Percentiles rank a stretch among this genome's conserved stretches.
Conservation (phyloP, 352 stramenopile species). For the Ophiocytium majus region DNA sequence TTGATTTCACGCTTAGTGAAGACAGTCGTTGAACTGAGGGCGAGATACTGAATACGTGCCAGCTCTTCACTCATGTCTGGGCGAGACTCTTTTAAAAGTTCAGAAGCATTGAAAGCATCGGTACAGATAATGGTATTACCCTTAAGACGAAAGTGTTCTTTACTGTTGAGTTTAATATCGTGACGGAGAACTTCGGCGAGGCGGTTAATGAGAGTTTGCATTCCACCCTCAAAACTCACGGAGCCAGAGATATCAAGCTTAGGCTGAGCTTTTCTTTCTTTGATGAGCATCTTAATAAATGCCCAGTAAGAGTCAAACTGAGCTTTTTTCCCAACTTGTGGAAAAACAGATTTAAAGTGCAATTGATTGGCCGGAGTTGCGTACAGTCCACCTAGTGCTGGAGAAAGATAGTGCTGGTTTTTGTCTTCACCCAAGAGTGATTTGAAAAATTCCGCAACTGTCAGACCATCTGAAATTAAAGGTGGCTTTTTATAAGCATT, state of each 20-base stretch:
- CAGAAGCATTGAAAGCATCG: neutral
- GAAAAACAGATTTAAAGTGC: neutral
- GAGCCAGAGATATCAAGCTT: slow-evolving; percentile 8
- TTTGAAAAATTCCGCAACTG: slow-evolving; percentile 13
- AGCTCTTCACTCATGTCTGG: slow-evolving; percentile 1
- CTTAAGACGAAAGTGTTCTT: slow-evolving; percentile 1
- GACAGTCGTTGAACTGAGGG: neutral
- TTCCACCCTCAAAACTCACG: slow-evolving; percentile 10
- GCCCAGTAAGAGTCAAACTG: slow-evolving; percentile 1
- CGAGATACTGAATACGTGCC: neutral
- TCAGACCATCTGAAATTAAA: slow-evolving; percentile 2
- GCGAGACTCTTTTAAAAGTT: neutral
- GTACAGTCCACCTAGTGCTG: neutral
- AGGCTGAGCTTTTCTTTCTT: neutral
- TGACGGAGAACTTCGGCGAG: neutral
- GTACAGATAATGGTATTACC: slow-evolving; percentile 5
- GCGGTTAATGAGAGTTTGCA: slow-evolving; percentile 5
- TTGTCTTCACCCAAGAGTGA: neutral
- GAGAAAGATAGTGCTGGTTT: neutral
- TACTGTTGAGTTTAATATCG: neutral
- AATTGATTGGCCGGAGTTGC: neutral
- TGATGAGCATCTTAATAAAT: neutral
- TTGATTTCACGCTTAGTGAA: slow-evolving; percentile 1
- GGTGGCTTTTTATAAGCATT: neutral
- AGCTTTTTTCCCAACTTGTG: neutral